Evolutionary conservation across 164 flowering plant species (phyloP), one percentile per base, ranked within the genome.

Genomic region (Kingdonia uniflora): DNA sequence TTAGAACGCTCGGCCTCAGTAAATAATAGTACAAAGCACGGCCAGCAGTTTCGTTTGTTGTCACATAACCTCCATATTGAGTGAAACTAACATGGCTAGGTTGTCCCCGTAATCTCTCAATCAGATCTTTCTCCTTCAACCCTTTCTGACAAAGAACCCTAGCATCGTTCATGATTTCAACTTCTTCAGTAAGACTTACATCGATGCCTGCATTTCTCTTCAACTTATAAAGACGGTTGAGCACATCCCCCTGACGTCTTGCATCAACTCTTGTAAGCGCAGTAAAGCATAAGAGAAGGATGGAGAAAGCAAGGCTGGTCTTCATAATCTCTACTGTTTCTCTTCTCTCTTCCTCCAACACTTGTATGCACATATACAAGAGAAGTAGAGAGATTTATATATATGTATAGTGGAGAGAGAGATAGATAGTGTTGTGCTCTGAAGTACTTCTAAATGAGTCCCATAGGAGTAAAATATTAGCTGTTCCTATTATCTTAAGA

Each of bases 21-120:
- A 41, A 87, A 77, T 82, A 87, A 53, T 87, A 87, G 59, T 54
- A 87, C 14, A 87, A 58, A 0, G 88, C 83, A 0, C 84, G 55
- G 4, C 89, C 96, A 0, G 72, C 70, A 0, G 58, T 17, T 25
- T 50, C 29, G 55, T 86, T 70, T 2, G 81, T 79, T 0, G 84
- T 81, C 0, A 86, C 77, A 64, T 86, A 86, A 0, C 96, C 96
- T 16, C 82, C 89, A 61, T 78, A 84, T 25, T 87, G 96, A 7
- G 52, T 17, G 45, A 87, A 77, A 0, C 52, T 45, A 3, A 77
- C 81, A 7, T 47, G 5, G 3, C 0, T 40, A 0, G 84, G 96
- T 50, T 84, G 89, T 2, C 96, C 85, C 0, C 92, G 92, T 59
- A 80, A 51, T 33, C 29, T 66, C 19, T 7, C 56, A 14, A 84